Conservation (phyloP, 257 asterid genomes). For the Solanum medicagineum region DNA sequence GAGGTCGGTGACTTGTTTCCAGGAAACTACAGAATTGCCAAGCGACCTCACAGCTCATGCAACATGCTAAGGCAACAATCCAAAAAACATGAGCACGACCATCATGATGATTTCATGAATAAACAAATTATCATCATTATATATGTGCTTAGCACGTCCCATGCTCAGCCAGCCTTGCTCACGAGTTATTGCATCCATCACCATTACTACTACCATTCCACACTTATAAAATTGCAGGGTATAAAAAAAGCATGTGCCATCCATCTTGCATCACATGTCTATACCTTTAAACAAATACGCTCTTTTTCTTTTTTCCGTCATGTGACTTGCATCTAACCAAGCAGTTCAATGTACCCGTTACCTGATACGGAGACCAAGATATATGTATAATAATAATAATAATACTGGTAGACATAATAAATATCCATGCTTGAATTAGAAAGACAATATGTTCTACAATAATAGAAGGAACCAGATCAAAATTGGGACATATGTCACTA, state of each 20-base stretch:
- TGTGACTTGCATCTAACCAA: background rate
- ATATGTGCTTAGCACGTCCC: background rate
- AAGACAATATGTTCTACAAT: background rate
- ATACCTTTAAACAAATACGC: background rate
- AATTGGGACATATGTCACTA: background rate
- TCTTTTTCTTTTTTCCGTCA: background rate
- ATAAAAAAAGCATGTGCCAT: background rate
- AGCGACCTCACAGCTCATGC: background rate
- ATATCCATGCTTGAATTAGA: background rate
- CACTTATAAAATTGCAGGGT: background rate
- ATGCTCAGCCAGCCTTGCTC: background rate
- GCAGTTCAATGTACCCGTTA: background rate
- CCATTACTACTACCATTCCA: background rate
- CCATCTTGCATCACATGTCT: background rate
- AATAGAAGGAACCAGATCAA: background rate
- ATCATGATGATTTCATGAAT: background rate
- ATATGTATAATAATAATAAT: background rate
- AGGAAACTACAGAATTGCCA: background rate
- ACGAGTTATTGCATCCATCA: background rate
- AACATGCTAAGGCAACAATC: background rate
- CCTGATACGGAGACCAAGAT: background rate
- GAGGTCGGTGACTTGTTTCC: background rate
- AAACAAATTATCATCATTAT: background rate
- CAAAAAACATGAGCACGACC: background rate
- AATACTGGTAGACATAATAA: background rate